These are phyloP conservation scores for Carnegiea gigantea DNA, from an alignment of 179 eudicot genomes.

Conservation along the genomic window DNA sequence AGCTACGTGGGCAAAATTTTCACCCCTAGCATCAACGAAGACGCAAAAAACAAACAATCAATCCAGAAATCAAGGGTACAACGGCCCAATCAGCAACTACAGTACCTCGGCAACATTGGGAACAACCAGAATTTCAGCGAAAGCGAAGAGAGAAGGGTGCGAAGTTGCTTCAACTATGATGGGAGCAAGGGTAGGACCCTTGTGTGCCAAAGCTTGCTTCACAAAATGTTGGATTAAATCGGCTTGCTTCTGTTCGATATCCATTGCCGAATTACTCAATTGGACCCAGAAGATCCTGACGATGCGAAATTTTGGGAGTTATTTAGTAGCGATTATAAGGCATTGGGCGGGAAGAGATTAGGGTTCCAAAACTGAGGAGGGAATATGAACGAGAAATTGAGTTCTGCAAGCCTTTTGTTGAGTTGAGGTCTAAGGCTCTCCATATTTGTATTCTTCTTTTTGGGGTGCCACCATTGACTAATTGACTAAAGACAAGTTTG, in stretches of 20 bases:
- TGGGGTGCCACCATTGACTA: too few relatives aligned
- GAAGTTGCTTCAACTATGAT: constrained; percentile 72
- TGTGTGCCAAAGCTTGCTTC: constrained; percentile 50
- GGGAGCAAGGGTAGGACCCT: constrained; percentile 50
- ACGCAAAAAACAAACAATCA: neutral
- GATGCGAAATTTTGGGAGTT: neutral
- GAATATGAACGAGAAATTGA: too few relatives aligned
- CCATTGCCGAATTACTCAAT: constrained; percentile 40
- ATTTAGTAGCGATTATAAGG: neutral
- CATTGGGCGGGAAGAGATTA: neutral
- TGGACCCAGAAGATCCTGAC: too few relatives aligned
- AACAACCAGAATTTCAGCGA: constrained; percentile 81
- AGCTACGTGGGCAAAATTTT: neutral
- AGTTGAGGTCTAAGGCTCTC: too few relatives aligned
- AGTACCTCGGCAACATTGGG: constrained; percentile 67
- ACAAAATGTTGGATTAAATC: constrained; percentile 79
- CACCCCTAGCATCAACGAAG: too few relatives aligned
- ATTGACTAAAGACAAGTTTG: too few relatives aligned
- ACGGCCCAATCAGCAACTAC: neutral
- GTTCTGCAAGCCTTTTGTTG: too few relatives aligned
- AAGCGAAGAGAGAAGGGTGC: constrained; percentile 83
- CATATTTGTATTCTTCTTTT: too few relatives aligned
- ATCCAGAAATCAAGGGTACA: neutral
- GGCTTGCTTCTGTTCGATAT: constrained; percentile 81
- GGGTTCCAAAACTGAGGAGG: neutral